Evolutionary conservation across 495 filamentous ascomycete species (phyloP).

Genomic region (Immersiella caudata): DNA sequence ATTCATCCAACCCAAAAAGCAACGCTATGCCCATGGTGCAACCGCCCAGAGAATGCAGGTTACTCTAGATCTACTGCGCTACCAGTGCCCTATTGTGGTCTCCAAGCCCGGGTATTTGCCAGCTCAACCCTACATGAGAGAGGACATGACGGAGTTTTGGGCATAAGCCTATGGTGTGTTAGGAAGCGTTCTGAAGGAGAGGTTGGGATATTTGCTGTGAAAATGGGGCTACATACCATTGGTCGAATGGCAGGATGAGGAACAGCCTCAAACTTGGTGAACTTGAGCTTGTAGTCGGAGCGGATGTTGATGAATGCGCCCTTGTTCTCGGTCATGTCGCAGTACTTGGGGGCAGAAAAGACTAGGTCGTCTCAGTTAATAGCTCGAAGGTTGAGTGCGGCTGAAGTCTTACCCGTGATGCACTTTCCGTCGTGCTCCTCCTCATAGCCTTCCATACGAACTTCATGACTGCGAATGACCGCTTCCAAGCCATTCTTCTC

Average conservation of each 20-base stretch:
- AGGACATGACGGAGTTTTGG: conserved; percentile 74
- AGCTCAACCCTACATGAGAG: conserved; percentile 42
- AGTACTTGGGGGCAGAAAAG: conserved; percentile 97
- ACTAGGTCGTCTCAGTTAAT: conserved; percentile 53
- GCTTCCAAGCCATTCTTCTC: conserved; percentile 93
- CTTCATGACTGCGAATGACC: conserved; percentile 95
- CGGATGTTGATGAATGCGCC: conserved; percentile 98
- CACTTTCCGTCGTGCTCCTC: conserved; percentile 96
- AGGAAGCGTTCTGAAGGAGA: neutral
- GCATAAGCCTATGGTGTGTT: conserved; percentile 66
- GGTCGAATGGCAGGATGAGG: conserved; percentile 93
- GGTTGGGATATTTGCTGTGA: neutral
- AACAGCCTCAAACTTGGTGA: conserved; percentile 91
- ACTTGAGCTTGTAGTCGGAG: conserved; percentile 85
- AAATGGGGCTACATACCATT: conserved; percentile 65
- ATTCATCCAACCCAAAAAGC: conserved; percentile 2
- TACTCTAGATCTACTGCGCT: neutral
- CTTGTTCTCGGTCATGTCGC: conserved; percentile 96
- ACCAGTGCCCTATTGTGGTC: neutral
- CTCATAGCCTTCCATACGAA: conserved; percentile 96
- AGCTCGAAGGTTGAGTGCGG: conserved; percentile 13
- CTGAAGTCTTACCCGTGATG: conserved; percentile 71
- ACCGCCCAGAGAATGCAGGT: conserved; percentile 15
- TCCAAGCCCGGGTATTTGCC: neutral
- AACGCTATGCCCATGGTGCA: conserved; percentile 26